Percentiles rank a stretch among this genome's conserved stretches.
Conservation (phyloP, 164 flowering plant genomes). For the Vitis cinerea region DNA sequence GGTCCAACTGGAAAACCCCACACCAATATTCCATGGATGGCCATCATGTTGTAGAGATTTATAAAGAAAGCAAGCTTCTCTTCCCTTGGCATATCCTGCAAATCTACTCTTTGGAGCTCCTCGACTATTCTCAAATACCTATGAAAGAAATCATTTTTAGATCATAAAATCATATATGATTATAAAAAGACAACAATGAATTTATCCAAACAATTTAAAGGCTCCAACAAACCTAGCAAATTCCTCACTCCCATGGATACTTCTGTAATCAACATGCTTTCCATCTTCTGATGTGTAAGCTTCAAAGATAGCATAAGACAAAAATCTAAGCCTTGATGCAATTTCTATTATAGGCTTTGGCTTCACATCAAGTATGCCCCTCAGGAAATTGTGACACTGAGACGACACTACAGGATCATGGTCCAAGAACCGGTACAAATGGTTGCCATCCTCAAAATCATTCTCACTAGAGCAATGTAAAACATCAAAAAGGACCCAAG, state of each 20-base stretch:
- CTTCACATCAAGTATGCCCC: conserved; percentile 62
- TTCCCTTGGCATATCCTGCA: conserved; percentile 62
- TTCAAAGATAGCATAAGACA: conserved; percentile 68
- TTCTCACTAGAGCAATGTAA: conserved; percentile 51
- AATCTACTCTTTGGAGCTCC: conserved; percentile 86
- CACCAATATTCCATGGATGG: conserved; percentile 73
- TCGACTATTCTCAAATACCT: conserved; percentile 64
- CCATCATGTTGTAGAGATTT: conserved; percentile 89
- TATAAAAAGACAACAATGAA: background rate
- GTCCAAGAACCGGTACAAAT: conserved; percentile 79
- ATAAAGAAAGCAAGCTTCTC: conserved; percentile 84
- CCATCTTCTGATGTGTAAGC: conserved; percentile 82
- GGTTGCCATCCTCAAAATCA: conserved; percentile 80
- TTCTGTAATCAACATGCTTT: conserved; percentile 76
- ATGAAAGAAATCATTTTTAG: background rate
- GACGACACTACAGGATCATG: conserved; percentile 69
- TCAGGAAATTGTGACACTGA: conserved; percentile 77
- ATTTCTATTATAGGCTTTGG: conserved; percentile 68
- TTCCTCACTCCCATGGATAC: conserved; percentile 84
- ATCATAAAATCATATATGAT: background rate
- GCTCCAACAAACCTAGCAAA: conserved; percentile 67
- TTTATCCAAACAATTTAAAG: background rate
- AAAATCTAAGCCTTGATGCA: conserved; percentile 68
- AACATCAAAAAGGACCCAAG: conserved; percentile 5
- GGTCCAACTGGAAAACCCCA: conserved; percentile 65